phyloP scores from a whole-genome alignment of 2,329 filamentous ascomycete genomes.

The Phialophora verrucosa region DNA sequence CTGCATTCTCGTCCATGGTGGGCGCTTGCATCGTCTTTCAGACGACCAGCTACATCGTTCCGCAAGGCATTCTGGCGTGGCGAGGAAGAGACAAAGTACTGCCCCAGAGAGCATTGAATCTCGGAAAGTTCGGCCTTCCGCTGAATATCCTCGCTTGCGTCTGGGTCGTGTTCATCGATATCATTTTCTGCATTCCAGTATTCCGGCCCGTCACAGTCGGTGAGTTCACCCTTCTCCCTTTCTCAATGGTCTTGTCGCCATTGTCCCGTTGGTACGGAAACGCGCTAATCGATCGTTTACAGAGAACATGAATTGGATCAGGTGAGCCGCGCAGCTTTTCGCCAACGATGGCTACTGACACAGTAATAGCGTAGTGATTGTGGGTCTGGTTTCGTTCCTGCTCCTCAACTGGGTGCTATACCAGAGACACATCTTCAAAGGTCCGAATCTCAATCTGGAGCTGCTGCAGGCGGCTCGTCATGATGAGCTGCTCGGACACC shows the following conservation, averaged over 20 bases:
- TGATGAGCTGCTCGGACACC: conserved; percentile 24
- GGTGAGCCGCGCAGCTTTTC: conserved; percentile 5
- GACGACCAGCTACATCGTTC: conserved; percentile 52
- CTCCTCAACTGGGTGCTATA: conserved; percentile 18
- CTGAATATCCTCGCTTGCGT: conserved; percentile 44
- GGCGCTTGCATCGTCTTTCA: conserved; percentile 51
- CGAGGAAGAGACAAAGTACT: conserved; percentile 50
- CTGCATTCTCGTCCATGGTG: conserved; percentile 52
- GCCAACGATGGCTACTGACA: background rate
- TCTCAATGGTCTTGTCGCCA: background rate
- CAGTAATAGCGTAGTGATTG: conserved; percentile 17
- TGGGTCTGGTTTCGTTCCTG: conserved; percentile 22
- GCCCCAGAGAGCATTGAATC: conserved; percentile 51
- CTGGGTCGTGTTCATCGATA: conserved; percentile 42
- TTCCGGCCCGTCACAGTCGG: conserved; percentile 27
- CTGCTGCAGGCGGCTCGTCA: conserved; percentile 23
- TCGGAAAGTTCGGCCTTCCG: conserved; percentile 52
- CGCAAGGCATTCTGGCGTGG: conserved; percentile 53
- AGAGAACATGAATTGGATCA: conserved; percentile 31
- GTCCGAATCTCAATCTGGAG: conserved; percentile 23
- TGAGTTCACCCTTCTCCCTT: background rate
- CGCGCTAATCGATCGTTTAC: background rate
- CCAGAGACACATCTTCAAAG: conserved; percentile 26
- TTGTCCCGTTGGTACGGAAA: background rate
- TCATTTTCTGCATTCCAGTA: conserved; percentile 43